These are phyloP conservation scores for Naganishia randhawae DNA, from an alignment of 768 basidiomycete genomes.

Conservation along the genomic window DNA sequence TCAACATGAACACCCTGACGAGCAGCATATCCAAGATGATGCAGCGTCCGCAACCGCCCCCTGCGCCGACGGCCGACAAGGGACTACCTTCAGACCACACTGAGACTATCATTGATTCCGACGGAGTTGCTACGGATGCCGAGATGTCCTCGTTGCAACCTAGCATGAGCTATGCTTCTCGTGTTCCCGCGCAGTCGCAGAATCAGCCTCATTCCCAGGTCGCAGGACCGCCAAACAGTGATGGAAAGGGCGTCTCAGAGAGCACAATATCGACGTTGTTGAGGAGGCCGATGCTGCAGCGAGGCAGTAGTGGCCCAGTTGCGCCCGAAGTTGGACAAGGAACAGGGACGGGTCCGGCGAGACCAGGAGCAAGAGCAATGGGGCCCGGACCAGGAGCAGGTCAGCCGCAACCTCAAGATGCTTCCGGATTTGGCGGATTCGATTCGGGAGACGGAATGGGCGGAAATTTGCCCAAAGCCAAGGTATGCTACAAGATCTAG, in stretches of 20 bases:
- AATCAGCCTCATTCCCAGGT: background rate
- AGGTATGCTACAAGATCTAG: background rate
- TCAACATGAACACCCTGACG: constrained; percentile 16
- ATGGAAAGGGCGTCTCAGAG: too few species aligned
- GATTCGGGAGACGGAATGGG: constrained; percentile 8
- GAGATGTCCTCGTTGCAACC: constrained; percentile 8
- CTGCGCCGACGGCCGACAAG: background rate
- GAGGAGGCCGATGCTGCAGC: constrained; percentile 13
- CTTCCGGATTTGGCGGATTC: background rate
- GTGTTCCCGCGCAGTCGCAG: constrained; percentile 13
- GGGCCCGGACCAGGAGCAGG: background rate
- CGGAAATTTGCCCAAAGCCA: constrained; percentile 3
- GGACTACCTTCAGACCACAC: background rate
- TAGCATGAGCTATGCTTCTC: constrained; percentile 25
- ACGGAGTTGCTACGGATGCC: background rate
- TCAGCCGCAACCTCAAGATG: background rate
- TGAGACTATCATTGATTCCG: background rate
- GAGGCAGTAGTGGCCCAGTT: constrained; percentile 1
- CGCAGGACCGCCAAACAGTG: background rate
- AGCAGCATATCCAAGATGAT: constrained; percentile 25
- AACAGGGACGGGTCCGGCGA: background rate
- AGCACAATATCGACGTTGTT: background rate
- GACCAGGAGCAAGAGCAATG: constrained; percentile 15
- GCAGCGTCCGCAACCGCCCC: constrained; percentile 19
- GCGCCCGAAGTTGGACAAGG: background rate